These are phyloP conservation scores for Acacia pycnantha DNA, from an alignment of 331 rosid genomes.

Conservation along the genomic window DNA sequence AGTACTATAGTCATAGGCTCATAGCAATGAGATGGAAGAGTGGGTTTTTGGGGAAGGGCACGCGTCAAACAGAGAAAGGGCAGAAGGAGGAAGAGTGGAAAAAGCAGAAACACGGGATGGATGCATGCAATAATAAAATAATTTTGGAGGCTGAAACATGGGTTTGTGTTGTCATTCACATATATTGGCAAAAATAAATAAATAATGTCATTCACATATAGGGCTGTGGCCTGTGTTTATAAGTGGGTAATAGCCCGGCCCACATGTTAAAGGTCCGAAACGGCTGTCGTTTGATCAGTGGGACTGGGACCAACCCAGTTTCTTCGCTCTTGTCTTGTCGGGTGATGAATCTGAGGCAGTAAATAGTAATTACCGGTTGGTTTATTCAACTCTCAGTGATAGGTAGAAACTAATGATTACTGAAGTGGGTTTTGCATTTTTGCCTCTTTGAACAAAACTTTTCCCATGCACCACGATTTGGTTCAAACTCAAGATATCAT, in stretches of 20 bases:
- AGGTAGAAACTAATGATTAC: too few relatives aligned
- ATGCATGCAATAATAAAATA: not conserved
- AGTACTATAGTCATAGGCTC: too few relatives aligned
- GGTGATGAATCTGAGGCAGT: not conserved
- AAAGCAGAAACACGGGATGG: not conserved
- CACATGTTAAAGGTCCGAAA: not conserved
- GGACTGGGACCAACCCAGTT: not conserved
- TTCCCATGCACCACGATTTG: accelerated
- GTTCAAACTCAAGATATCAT: too few relatives aligned
- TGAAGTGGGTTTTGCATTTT: too few relatives aligned
- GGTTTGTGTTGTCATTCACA: not conserved
- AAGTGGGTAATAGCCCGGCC: not conserved
- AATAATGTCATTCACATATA: not conserved
- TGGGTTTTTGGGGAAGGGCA: not conserved
- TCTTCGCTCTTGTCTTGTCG: not conserved
- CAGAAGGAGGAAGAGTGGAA: not conserved
- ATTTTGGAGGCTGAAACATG: not conserved
- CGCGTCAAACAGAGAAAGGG: not conserved
- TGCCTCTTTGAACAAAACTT: too few relatives aligned
- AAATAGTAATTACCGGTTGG: too few relatives aligned
- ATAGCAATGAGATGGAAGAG: not conserved
- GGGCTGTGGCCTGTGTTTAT: not conserved
- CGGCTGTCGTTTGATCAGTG: not conserved
- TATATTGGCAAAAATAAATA: too few relatives aligned
- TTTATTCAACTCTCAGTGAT: not conserved